Base-by-base conservation (phyloP, 2,329 filamentous ascomycete species). In the Sporothrix inflata region DNA sequence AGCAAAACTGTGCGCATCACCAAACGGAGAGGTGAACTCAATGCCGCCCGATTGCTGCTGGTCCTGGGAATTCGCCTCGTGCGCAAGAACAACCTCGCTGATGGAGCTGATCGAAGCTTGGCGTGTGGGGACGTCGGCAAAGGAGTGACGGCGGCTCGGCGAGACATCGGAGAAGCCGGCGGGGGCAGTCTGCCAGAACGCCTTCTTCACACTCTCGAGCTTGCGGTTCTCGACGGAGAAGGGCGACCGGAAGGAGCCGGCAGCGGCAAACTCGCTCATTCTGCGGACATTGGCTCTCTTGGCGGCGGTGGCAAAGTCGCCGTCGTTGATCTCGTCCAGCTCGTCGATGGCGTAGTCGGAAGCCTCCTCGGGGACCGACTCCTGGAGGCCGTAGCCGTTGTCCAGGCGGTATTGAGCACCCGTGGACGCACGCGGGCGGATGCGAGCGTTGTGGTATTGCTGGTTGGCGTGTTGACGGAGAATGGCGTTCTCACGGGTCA, bases 131-230 rank as follows among this genome's bases (percentile, higher is more conserved):
- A 91, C 85, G 76, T 90, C 90, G 69, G 89, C 93, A 78, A 96
- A 93, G 1, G 93, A 95, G 80, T 95, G 93, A 38, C 93, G 89
- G 73, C 93, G 88, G 77, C 92, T 94, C 77, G 94, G 91, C 14
- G 90, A 88, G 40, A 89, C 84, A 74, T 92, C 90, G 4, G 87
- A 86, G 78, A 92, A 92, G 1, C 88, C 65, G n/a, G 63, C 89
- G n/a, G 90, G 85, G 6, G 90, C 89, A 76, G 87, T 91, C 75
- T 92, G 90, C 91, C 91, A 94, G 74, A 89, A 87, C 4, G 86
- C 89, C 77, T 89, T 91, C 80, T 90, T 91, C 9, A 91, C 84
- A 75, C 87, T 89, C 73, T 91, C 90, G 11, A 88, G 78, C 76
- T 90, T 91, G 72, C 89, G 84, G 72, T 87, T 88, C 74, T 92